These are phyloP conservation scores for Talaromyces atroroseus DNA, from an alignment of 2,329 filamentous ascomycete species.

Conservation along the genomic window DNA sequence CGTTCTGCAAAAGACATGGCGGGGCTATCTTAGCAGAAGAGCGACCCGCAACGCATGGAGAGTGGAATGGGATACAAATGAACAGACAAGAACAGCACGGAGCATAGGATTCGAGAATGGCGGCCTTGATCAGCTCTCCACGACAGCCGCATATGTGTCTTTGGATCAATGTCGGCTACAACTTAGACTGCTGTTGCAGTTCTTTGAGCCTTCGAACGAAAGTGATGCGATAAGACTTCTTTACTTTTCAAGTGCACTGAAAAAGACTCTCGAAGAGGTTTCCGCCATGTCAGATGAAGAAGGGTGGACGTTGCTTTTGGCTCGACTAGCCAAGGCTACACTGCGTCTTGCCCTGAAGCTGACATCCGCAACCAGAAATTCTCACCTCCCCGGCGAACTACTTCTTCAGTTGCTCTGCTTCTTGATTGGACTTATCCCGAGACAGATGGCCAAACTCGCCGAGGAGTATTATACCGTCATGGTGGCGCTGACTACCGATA, in stretches of 20 bases:
- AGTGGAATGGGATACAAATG: slow-evolving; percentile 57
- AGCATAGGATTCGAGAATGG: slow-evolving; percentile 32
- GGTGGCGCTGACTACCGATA: slow-evolving; percentile 29
- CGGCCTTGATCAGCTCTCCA: slow-evolving; percentile 22
- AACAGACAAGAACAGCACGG: slow-evolving; percentile 32
- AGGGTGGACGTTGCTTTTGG: slow-evolving; percentile 37
- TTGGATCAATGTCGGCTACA: slow-evolving; percentile 39
- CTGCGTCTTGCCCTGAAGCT: slow-evolving; percentile 28
- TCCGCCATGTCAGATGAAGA: slow-evolving; percentile 34
- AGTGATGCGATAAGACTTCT: slow-evolving; percentile 37
- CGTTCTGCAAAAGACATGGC: slow-evolving; percentile 74
- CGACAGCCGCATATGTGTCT: slow-evolving; percentile 5
- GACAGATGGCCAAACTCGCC: slow-evolving; percentile 34
- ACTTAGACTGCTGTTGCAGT: slow-evolving; percentile 63
- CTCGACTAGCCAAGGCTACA: slow-evolving; percentile 33
- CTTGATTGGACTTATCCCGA: slow-evolving; percentile 35
- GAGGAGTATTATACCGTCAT: slow-evolving; percentile 37
- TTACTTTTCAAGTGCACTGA: slow-evolving; percentile 41
- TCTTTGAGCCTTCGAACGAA: slow-evolving; percentile 50
- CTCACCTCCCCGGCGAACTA: slow-evolving; percentile 23
- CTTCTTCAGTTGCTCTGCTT: slow-evolving; percentile 33
- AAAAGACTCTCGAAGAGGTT: slow-evolving; percentile 32
- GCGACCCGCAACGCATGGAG: slow-evolving; percentile 55
- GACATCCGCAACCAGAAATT: slow-evolving; percentile 19
- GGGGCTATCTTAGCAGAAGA: slow-evolving; percentile 64